Percentiles rank a stretch among this genome's conserved stretches.
These are phyloP conservation scores for Phaeodactylum tricornutum DNA, from an alignment of 108 stramenopile species.

Conservation along the genomic window DNA sequence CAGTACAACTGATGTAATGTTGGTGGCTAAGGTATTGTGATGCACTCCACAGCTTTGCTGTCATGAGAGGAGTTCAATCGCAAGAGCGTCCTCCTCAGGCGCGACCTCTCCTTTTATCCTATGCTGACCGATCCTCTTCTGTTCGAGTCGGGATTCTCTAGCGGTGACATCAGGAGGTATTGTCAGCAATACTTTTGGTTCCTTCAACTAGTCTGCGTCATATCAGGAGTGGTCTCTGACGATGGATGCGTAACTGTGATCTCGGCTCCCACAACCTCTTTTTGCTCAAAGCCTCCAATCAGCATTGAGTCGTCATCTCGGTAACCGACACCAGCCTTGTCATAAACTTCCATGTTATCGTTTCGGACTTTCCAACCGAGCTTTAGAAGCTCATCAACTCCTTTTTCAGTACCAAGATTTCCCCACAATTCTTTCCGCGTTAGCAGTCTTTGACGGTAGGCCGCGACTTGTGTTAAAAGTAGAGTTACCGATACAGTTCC, in stretches of 20 bases:
- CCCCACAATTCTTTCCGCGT: neutral
- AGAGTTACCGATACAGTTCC: neutral
- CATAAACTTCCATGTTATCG: slow-evolving; percentile 1
- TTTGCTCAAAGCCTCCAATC: neutral
- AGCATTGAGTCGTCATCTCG: slow-evolving; percentile 4
- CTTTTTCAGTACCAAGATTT: slow-evolving; percentile 3
- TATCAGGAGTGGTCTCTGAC: slow-evolving; percentile 1
- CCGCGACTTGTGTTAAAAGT: neutral
- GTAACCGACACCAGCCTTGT: slow-evolving; percentile 3
- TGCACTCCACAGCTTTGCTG: too few species aligned
- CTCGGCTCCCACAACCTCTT: slow-evolving; percentile 3
- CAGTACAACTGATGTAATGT: too few species aligned
- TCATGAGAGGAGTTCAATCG: too few species aligned
- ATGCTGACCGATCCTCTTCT: too few species aligned
- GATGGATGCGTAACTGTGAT: slow-evolving; percentile 3
- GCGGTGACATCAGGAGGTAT: too few species aligned
- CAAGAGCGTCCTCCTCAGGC: too few species aligned
- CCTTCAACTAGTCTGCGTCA: too few species aligned
- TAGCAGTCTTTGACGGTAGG: neutral
- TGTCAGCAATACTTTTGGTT: too few species aligned
- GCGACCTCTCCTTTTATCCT: too few species aligned
- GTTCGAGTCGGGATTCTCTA: too few species aligned
- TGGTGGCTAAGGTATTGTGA: too few species aligned
- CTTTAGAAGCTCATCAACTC: neutral
- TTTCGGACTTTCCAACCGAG: neutral